A percentile compares a stretch with the other conserved stretches of the same genome.
Conservation (phyloP, 2,329 filamentous ascomycete species). For the Colletotrichum liaoningense region DNA sequence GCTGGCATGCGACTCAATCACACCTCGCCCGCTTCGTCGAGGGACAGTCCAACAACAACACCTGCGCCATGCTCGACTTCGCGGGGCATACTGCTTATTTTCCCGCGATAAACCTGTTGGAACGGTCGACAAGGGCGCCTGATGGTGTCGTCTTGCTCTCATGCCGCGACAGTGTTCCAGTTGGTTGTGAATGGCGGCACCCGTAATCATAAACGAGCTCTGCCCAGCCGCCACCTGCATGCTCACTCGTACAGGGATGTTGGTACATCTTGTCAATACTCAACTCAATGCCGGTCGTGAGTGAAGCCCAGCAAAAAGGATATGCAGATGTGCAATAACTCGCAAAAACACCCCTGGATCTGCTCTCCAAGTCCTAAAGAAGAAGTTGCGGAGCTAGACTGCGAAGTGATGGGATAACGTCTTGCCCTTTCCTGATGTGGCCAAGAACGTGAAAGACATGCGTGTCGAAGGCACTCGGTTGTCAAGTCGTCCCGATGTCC, state of each 20-base stretch:
- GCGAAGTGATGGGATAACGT: conserved; percentile 22
- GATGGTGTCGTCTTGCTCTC: conserved; percentile 18
- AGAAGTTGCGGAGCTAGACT: background rate
- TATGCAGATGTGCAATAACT: background rate
- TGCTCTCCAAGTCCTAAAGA: conserved; percentile 8
- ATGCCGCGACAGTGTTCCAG: conserved; percentile 21
- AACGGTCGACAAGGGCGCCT: conserved; percentile 20
- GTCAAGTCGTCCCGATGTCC: background rate
- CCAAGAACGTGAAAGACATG: background rate
- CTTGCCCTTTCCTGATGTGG: conserved; percentile 14
- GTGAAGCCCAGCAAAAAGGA: background rate
- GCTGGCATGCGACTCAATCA: conserved; percentile 35
- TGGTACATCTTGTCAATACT: conserved; percentile 9
- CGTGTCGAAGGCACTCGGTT: background rate
- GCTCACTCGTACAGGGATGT: conserved; percentile 6
- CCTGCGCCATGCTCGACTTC: background rate
- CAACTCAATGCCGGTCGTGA: background rate
- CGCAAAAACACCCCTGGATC: conserved; percentile 6
- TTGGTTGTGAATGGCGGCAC: conserved; percentile 14
- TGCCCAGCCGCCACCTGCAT: conserved; percentile 15
- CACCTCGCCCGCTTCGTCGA: conserved; percentile 24
- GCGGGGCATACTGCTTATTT: conserved; percentile 3
- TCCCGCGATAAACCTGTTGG: conserved; percentile 2
- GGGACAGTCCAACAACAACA: background rate
- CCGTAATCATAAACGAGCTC: conserved; percentile 2